Evolutionary conservation across 805 yeast species (phyloP), one percentile per base, ranked within the genome.

Genomic region (Pichia exigua): DNA sequence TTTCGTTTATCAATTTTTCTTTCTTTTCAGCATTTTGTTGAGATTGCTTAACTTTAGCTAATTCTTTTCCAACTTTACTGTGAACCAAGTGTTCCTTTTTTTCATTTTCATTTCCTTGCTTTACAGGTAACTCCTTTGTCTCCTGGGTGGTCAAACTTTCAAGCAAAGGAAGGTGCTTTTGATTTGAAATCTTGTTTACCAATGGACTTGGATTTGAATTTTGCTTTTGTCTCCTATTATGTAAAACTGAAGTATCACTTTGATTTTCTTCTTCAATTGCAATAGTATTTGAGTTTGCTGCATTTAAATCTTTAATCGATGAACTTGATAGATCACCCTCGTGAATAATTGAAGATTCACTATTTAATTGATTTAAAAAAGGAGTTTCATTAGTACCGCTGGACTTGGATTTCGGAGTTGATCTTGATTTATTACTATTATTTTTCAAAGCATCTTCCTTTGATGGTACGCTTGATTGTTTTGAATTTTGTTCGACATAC

Each of bases 401-500:
- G 3, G 38, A 32, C 12, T 32, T 32, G n/a, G 38, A 15, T 13
- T 32, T 32, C n/a, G 38, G 12, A 4, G 18, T n/a, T 4, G 39
- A 35, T 9, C n/a, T 35, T n/a, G 20, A 35, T 7, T 11, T 17
- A 35, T n/a, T 35, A 27, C 60, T 39, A 35, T 56, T 61, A 30
- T 59, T 56, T 21, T 50, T 55, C 35, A 58, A 32, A 5, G 57
- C 64, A 50, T 59, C 65, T 28, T 62, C 60, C 41, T 66, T 67
- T 3, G 67, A 58, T 9, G 71, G 62, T 20, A 65, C 68, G 48
- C 67, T 64, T 9, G 66, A 61, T 30, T 65, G 57, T 42, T 59
- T 57, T 15, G 42, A 43, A 3, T 54, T 49, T 11, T 46, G 47
- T 18, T 60, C 63, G 18, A 49, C 52, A 18, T 49, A 47, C 21